Conservation (phyloP, 805 yeast genomes). For the Lipomyces chichibuensis region DNA sequence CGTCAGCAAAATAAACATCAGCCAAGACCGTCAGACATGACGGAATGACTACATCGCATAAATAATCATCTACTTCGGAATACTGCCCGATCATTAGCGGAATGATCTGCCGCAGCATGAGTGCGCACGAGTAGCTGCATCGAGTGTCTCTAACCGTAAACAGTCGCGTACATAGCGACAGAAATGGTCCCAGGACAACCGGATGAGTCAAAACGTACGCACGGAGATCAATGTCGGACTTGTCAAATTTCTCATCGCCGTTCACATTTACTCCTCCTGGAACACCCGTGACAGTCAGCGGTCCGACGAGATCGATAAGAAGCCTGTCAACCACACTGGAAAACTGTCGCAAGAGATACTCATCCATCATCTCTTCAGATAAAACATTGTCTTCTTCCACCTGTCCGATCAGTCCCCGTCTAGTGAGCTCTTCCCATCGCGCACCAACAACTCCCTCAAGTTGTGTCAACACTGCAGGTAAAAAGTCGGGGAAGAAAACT, state of each 20-base stretch:
- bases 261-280: not conserved
- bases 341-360: conserved; percentile 86
- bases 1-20: conserved; percentile 79
- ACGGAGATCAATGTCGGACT: conserved; percentile 43
- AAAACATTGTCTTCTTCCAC: conserved; percentile 53
- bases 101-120: conserved; percentile 74
- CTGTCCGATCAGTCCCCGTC: conserved; percentile 52
- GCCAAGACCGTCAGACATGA: conserved; percentile 67
- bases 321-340: conserved; percentile 89
- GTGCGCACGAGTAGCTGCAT: conserved; percentile 87
- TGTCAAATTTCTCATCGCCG: not conserved
- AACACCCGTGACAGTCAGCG: conserved; percentile 2
- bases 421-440: conserved; percentile 60
- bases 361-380: conserved; percentile 98
- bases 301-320: conserved; percentile 44
- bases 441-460: conserved; percentile 72
- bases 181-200: conserved; percentile 72
- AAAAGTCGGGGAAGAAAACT: conserved; percentile 70
- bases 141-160: conserved; percentile 85
- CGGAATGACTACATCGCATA: conserved; percentile 68
- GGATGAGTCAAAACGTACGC: conserved; percentile 65
- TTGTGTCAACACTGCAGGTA: conserved; percentile 74
- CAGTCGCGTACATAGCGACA: conserved; percentile 73
- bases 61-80: conserved; percentile 71
- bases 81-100: conserved; percentile 69